phyloP scores from a whole-genome alignment of 169 alveolate genomes.

The Plasmodium cynomolgi region DNA sequence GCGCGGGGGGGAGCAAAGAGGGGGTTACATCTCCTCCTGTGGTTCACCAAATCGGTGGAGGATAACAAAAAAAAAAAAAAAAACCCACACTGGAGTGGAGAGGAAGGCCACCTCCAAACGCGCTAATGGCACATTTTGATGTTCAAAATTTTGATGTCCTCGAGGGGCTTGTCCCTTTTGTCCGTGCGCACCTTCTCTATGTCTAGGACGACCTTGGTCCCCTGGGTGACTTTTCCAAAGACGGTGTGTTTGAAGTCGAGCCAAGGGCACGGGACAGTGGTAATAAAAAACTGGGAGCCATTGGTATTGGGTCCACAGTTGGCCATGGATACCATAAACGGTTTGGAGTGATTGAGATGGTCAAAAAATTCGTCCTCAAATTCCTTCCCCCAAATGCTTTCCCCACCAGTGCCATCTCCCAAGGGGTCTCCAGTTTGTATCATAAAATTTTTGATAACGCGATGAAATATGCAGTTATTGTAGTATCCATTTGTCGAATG shows the following conservation, averaged over 20 bases:
- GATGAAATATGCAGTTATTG: conserved; percentile 87
- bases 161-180: conserved; percentile 84
- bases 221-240: conserved; percentile 97
- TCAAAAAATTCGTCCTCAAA: conserved; percentile 97
- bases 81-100: background rate
- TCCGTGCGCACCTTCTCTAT: conserved; percentile 92
- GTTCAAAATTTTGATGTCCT: conserved; percentile 80
- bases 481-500: conserved; percentile 96
- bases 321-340: conserved; percentile 98
- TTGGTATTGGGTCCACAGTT: conserved; percentile 98
- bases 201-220: conserved; percentile 93
- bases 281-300: conserved; percentile 98
- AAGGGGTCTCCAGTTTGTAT: conserved; percentile 99
- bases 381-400: conserved; percentile 91
- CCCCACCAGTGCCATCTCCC: conserved; percentile 99
- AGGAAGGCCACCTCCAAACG: background rate
- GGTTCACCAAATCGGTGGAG: background rate
- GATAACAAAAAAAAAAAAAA: background rate
- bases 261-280: conserved; percentile 98
- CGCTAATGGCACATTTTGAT: conserved; percentile 68
- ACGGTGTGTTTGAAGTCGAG: conserved; percentile 98
- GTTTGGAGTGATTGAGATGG: conserved; percentile 94
- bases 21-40: background rate
- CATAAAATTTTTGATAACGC: conserved; percentile 97
- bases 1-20: no score